Evolutionary conservation across 768 basidiomycete species (phyloP), one percentile per base, ranked within the genome.

Genomic region (Rhizopogon vesiculosus): DNA sequence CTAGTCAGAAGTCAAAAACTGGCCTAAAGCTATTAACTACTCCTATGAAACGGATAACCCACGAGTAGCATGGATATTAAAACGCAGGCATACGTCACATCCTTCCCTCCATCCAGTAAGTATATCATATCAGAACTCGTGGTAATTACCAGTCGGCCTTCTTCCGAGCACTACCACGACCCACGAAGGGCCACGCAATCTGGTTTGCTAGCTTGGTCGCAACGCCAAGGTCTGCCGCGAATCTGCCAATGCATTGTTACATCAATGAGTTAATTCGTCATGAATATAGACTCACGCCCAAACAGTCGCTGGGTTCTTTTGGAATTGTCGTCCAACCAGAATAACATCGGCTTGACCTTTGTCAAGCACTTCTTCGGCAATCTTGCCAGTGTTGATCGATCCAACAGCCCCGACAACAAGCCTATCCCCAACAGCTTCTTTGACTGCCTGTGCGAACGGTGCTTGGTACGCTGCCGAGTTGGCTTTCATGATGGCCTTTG

Each of bases 221-320:
- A 4, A 84, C 78, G 3, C 76, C 81, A 29, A 86, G 63, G 41
- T 84, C 80, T 19, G 83, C 79, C 2, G 84, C 83, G 62, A 82
- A 83, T 9, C 67, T 64, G 13, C 5, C 22, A 15, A 33, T 1
- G 19, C 13, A 18, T 12, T 8, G 25, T 40, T 2, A 25, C 3
- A 25, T 25, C 25, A 25, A 25, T 5, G 25, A 25, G 25, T 5
- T 25, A 4, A 25, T 25, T 25, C 25, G 5, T 25, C 25, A 5
- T 25, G 25, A 25, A 25, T 25, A 25, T 4, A 25, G 25, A 25
- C 25, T 64, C 54, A 66, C 62, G 68, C 57, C 73, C 72, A 77
- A 15, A 75, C 74, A 2, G 68, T 59, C 0, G 76, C 79, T 0
- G 85, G 85, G 60, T 87, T 80, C 71, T 81, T 82, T 67, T 79